Conservation (phyloP, 331 rosid species). For the Rhamnella rubrinervis region DNA sequence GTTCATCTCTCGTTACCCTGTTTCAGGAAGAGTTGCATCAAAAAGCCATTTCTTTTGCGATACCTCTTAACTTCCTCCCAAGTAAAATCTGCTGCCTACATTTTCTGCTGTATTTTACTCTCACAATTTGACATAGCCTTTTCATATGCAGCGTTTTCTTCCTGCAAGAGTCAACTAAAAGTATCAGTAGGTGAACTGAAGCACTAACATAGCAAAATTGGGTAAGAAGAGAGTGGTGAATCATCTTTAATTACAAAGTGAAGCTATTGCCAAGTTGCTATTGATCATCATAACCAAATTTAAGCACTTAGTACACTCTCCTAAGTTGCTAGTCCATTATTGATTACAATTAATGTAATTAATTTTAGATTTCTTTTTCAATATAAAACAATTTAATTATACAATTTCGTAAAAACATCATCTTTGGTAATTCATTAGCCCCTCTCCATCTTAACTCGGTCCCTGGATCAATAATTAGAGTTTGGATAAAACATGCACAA, state of each 20-base stretch:
- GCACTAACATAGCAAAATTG: neutral
- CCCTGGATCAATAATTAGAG: neutral
- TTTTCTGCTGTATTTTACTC: slow-evolving; percentile 63
- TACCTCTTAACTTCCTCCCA: slow-evolving; percentile 49
- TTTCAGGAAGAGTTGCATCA: slow-evolving; percentile 56
- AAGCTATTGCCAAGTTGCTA: neutral
- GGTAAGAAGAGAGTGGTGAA: neutral
- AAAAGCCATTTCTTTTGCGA: slow-evolving; percentile 53
- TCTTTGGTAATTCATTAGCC: too few species aligned
- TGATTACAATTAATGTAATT: too few species aligned
- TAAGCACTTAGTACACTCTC: too few species aligned
- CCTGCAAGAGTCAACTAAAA: slow-evolving; percentile 54
- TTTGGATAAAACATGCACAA: neutral
- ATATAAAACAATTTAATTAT: too few species aligned
- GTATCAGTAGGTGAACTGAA: neutral
- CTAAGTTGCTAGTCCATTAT: too few species aligned
- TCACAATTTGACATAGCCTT: slow-evolving; percentile 62
- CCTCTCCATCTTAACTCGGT: too few species aligned
- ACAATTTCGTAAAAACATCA: too few species aligned
- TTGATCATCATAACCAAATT: neutral
- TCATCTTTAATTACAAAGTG: too few species aligned
- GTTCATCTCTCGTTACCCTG: slow-evolving; percentile 63
- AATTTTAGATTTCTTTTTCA: too few species aligned
- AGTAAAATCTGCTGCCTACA: slow-evolving; percentile 53
- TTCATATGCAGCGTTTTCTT: slow-evolving; percentile 69